Evolutionary conservation across 2,329 filamentous ascomycete species (phyloP), one percentile per base, ranked within the genome.

Genomic region (Xylaria sp.): DNA sequence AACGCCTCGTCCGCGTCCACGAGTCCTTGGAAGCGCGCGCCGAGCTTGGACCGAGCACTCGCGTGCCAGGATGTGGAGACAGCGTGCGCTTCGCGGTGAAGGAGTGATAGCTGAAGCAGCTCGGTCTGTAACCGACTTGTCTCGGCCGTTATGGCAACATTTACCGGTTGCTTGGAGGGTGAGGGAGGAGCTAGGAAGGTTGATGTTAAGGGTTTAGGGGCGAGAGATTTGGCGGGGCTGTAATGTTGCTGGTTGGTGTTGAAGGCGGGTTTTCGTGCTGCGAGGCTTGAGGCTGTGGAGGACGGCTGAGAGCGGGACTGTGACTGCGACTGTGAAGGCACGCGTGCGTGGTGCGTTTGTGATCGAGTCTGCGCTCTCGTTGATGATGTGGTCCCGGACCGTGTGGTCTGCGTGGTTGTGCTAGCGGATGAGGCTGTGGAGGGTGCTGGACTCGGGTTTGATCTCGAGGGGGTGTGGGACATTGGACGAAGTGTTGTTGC

Each of bases 171-270:
- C 74, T 90, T 89, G 36, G 86, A 88, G 0, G 89, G 89, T 2
- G 88, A 88, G 0, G 89, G 86, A 0, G 89, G 87, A 20, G 86
- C 87, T 54, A 90, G 84, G 78, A 84, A 86, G 49, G 84, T 82
- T 15, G 88, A 82, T 0, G 87, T 87, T n/a, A 88, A 82, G 5
- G 89, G 88, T 69, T 92, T 92, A 0, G 90, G 88, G 0, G 86
- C 84, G 9, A 84, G 80, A 3, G 82, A 83, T 75, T 91, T 91
- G 54, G 87, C 86, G 0, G 90, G 90, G 33, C 88, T 90, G 80
- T 88, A 91, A 79, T 91, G 89, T 73, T 92, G 89, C 73, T 92
- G 89, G 48, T 88, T 84, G 0, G 86, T 90, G 57, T 83, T 87
- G 79, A 91, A 91, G 56, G 85, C 81, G 0, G 89, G 88, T 9